Conservation (phyloP, 352 stramenopile genomes). For the Globisporangium viniferum region DNA sequence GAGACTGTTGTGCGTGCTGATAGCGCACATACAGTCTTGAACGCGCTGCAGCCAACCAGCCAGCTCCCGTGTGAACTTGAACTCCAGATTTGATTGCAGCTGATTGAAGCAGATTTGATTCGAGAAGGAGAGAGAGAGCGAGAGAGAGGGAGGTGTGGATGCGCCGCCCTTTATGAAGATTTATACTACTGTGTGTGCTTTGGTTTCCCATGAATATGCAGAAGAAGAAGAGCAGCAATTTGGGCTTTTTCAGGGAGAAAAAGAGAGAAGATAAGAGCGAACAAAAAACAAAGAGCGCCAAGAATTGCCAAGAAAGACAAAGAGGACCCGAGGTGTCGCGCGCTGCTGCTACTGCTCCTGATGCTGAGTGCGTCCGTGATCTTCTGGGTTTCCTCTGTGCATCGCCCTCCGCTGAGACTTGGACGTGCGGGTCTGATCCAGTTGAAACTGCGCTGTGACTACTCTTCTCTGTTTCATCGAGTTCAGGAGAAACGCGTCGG, state of each 20-base stretch:
- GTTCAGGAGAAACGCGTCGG: background rate
- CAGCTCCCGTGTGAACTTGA: background rate
- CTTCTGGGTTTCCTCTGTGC: background rate
- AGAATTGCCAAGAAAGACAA: conserved; percentile 10
- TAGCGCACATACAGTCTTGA: background rate
- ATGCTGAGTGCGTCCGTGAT: background rate
- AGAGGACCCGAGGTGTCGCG: background rate
- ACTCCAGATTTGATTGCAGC: background rate
- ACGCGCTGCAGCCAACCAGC: background rate
- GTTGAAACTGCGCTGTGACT: background rate
- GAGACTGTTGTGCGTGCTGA: conserved; percentile 6
- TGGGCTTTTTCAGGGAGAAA: conserved; percentile 13
- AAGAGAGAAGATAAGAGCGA: conserved; percentile 8
- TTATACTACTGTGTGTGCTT: conserved; percentile 48
- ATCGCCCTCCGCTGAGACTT: background rate
- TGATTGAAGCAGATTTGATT: conserved; percentile 12
- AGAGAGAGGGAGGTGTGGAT: background rate
- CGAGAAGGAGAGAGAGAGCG: conserved; percentile 8
- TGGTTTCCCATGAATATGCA: conserved; percentile 15
- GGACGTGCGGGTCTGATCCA: background rate
- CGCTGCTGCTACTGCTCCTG: background rate
- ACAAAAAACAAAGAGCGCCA: conserved; percentile 11
- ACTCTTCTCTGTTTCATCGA: background rate
- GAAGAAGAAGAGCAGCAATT: background rate
- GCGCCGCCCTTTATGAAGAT: conserved; percentile 16